phyloP scores from a whole-genome alignment of 257 asterid species.

The Solanum medicagineum region DNA sequence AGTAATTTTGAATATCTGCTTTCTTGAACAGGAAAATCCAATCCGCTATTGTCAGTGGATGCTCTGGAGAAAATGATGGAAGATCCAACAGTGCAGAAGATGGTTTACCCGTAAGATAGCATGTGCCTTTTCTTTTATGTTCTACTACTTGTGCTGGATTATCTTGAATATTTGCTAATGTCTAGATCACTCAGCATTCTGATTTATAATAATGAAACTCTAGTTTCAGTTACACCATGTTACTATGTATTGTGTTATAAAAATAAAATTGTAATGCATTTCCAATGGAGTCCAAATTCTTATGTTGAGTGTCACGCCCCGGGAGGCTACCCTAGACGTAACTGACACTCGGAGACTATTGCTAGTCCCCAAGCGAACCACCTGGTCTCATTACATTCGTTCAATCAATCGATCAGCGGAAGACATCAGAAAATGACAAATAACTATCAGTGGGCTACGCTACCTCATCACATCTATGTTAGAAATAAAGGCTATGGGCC shows the following conservation, averaged over 20 bases:
- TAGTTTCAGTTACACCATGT: not conserved
- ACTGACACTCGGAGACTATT: no score
- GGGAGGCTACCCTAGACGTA: no score
- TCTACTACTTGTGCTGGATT: not conserved
- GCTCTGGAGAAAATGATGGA: slow-evolving; percentile 99
- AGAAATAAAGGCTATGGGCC: no score
- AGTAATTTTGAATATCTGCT: not conserved
- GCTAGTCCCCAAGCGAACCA: no score
- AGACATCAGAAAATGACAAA: no score
- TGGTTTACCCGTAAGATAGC: slow-evolving; percentile 89
- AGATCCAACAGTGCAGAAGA: slow-evolving; percentile 91
- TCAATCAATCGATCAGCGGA: no score
- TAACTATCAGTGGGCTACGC: no score
- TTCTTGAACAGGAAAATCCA: slow-evolving; percentile 31
- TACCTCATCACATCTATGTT: no score
- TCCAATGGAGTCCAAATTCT: not conserved
- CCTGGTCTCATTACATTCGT: no score
- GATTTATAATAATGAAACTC: not conserved
- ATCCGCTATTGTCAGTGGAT: slow-evolving; percentile 73
- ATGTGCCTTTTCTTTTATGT: not conserved
- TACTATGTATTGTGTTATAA: not conserved
- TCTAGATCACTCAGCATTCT: not conserved
- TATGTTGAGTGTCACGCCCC: not conserved
- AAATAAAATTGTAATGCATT: not conserved
- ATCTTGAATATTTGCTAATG: not conserved